These are phyloP conservation scores for Isoetes taiwanensis DNA, from an alignment of 75 land plant genomes.

Conservation along the genomic window DNA sequence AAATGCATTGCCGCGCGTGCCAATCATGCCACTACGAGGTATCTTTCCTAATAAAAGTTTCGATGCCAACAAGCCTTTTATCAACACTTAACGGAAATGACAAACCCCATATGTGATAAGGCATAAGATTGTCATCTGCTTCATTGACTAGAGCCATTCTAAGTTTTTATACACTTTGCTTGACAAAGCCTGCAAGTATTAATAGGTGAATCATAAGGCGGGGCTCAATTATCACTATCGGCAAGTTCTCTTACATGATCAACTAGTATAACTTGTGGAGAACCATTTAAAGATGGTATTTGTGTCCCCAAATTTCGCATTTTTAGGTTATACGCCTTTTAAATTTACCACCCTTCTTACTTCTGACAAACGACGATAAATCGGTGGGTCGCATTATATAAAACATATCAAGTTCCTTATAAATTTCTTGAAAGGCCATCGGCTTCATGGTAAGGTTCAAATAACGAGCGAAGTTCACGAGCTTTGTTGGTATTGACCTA, in stretches of 20 bases:
- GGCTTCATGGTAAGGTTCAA: neutral
- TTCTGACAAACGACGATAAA: neutral
- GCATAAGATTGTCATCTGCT: neutral
- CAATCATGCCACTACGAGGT: too few relatives aligned
- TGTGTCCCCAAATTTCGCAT: neutral
- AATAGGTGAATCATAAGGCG: too few relatives aligned
- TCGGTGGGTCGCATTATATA: neutral
- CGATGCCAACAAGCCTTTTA: too few relatives aligned
- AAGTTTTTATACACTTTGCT: neutral
- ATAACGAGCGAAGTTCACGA: neutral
- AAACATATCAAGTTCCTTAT: neutral
- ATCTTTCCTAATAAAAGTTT: too few relatives aligned
- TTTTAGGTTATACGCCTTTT: too few relatives aligned
- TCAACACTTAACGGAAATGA: too few relatives aligned
- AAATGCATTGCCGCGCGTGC: neutral
- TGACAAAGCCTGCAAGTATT: neutral
- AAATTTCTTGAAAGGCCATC: neutral
- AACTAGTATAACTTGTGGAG: neutral
- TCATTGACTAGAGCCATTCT: neutral
- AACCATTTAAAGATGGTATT: neutral
- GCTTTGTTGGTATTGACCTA: neutral
- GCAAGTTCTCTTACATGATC: neutral
- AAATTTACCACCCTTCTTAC: neutral
- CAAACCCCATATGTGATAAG: conserved; percentile 5
- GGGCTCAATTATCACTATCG: too few relatives aligned